Conservation (phyloP, 2,329 filamentous ascomycete species). For the Tolypocladium tundrense region DNA sequence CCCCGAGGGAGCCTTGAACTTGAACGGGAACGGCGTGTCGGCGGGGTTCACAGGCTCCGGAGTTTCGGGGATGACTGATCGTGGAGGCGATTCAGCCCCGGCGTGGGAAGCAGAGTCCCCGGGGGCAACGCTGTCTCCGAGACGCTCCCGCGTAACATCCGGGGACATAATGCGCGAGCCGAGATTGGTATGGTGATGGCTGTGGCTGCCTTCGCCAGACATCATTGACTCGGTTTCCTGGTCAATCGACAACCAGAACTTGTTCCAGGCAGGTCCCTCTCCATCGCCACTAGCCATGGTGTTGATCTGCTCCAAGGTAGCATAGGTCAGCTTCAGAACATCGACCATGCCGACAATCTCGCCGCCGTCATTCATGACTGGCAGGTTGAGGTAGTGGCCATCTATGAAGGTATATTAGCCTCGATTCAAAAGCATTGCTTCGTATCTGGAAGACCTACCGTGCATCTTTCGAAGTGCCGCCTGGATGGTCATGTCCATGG, state of each 20-base stretch:
- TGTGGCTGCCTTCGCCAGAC: conserved; percentile 78
- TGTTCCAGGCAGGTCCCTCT: conserved; percentile 97
- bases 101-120: conserved; percentile 92
- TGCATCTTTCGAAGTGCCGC: conserved; percentile 98
- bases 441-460: conserved; percentile 45
- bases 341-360: conserved; percentile 99
- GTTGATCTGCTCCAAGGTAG: conserved; percentile 95
- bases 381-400: conserved; percentile 94
- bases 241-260: conserved; percentile 96
- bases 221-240: conserved; percentile 94
- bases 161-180: conserved; percentile 72
- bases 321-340: conserved; percentile 95
- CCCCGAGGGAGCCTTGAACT: conserved; percentile 95
- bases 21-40: conserved; percentile 86
- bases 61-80: conserved; percentile 45
- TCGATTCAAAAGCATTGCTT: background rate
- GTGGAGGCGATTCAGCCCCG: conserved; percentile 67
- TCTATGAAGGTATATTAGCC: conserved; percentile 39
- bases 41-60: conserved; percentile 45
- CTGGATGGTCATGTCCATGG: conserved; percentile 98
- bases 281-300: conserved; percentile 81
- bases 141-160: conserved; percentile 60
- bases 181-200: conserved; percentile 52
- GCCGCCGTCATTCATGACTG: conserved; percentile 93
- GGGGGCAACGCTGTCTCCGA: conserved; percentile 75